Evolutionary conservation across 345 rosid species (phyloP), one percentile per base, ranked within the genome.

Genomic region (Alliaria petiolata): DNA sequence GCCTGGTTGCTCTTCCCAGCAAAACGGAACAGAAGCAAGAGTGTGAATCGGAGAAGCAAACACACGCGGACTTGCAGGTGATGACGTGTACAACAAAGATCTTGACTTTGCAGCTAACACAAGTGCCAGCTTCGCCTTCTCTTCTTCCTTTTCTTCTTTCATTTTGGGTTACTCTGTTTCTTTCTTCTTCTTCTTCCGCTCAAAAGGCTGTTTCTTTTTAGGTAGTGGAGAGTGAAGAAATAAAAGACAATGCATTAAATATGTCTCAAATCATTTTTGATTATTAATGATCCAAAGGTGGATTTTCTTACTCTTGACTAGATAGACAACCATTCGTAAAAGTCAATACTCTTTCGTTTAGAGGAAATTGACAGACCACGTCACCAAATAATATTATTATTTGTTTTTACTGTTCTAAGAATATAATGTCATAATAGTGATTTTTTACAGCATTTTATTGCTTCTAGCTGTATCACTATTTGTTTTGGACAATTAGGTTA

Each of bases 1-100:
- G 25, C 98, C 96, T 7, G 98, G 96, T 78, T 86, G 82, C 36
- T 92, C 92, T 58, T 92, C 98, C 98, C 98, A 92, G 7, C 84
- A 83, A 58, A 92, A 92, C 7, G 98, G 98, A 54, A 92, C 91
- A 2, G 92, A 77, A 8, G 92, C 98, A 26, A 82, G 74, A 12
- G 85, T 68, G 56, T 82, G 80, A 34, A 81, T 75, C 8, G 96
- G 93, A 43, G 97, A 85, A 44, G 93, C 86, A 59, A 75, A 55
- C 81, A 58, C 83, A 40, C 81, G 81, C 65, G 91, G 80, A 54
- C 77, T 82, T 45, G 84, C 81, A 39, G 97, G 91, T 2, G 89
- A 87, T 52, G 72, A 62, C n/a, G 69, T 67, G 13, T 49, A 71
- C 33, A 70, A 39, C 13, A 44, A 46, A 50, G 80, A 63, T 70